A percentile compares a stretch with the other conserved stretches of the same genome.
Evolutionary conservation across 2,329 filamentous ascomycete genomes (phyloP).

Genomic region (Fusarium nurragi): DNA sequence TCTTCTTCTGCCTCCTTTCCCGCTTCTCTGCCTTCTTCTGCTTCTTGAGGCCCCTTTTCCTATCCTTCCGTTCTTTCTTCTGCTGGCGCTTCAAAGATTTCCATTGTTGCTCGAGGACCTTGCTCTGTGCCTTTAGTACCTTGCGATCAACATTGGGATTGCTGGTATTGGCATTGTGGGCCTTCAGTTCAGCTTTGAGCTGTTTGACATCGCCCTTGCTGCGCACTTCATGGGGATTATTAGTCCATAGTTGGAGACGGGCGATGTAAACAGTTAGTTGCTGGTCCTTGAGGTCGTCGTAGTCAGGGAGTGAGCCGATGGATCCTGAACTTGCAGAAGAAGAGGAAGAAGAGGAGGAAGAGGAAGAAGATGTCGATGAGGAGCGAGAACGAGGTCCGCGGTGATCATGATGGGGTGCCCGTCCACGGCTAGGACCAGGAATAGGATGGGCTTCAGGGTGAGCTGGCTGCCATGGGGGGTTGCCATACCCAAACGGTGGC

Average conservation of each 20-base stretch:
- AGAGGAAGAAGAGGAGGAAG: constrained; percentile 43
- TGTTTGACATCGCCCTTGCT: constrained; percentile 56
- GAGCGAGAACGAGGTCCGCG: constrained; percentile 45
- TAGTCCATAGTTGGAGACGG: constrained; percentile 60
- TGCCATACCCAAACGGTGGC: constrained; percentile 1
- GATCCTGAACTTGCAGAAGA: constrained; percentile 48
- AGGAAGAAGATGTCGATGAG: constrained; percentile 49
- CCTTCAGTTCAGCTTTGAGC: constrained; percentile 56
- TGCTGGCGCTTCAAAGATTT: constrained; percentile 48
- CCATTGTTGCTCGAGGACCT: constrained; percentile 55
- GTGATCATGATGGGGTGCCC: constrained; percentile 19
- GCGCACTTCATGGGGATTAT: constrained; percentile 59
- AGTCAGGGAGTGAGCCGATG: constrained; percentile 64
- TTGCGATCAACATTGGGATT: constrained; percentile 40
- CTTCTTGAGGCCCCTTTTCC: constrained; percentile 45
- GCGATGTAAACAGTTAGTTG: constrained; percentile 59
- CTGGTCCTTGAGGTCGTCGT: constrained; percentile 59
- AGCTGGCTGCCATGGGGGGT: constrained; percentile 6
- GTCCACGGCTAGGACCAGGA: constrained; percentile 17
- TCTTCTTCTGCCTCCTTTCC: constrained; percentile 46
- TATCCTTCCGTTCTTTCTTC: constrained; percentile 44
- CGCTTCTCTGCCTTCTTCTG: constrained; percentile 47
- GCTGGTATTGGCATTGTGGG: constrained; percentile 42
- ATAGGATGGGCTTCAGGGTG: constrained; percentile 9
- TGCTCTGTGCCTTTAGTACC: constrained; percentile 56